Evolutionary conservation across 352 stramenopile species (phyloP).

Genomic region (Pythium coloratum): DNA sequence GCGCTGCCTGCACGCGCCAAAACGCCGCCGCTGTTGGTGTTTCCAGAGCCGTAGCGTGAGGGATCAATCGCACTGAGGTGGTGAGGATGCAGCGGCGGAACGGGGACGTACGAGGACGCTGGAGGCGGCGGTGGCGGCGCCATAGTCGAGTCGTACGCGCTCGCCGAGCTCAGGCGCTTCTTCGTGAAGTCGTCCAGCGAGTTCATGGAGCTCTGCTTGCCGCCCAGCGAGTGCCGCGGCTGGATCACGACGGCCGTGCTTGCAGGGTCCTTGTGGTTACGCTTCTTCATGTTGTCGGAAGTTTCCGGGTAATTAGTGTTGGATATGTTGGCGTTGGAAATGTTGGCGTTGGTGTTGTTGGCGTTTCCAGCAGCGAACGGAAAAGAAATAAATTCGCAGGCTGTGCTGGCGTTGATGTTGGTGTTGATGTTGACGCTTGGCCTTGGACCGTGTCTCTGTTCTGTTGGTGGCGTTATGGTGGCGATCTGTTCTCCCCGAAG

Average conservation of each 20-base stretch:
- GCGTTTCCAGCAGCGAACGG: not conserved
- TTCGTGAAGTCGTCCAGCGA: slow-evolving; percentile 14
- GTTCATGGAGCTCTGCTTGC: slow-evolving; percentile 19
- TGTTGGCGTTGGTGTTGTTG: not conserved
- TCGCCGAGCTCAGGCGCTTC: slow-evolving; percentile 25
- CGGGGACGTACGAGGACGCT: slow-evolving; percentile 9
- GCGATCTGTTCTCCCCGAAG: not conserved
- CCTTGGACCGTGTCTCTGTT: not conserved
- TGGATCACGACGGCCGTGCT: slow-evolving; percentile 34
- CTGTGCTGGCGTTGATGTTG: not conserved
- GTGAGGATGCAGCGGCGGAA: slow-evolving; percentile 28
- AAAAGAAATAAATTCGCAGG: slow-evolving; percentile 4
- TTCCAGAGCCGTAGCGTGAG: slow-evolving; percentile 2
- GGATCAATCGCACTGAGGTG: slow-evolving; percentile 25
- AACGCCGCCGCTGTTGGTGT: slow-evolving; percentile 11
- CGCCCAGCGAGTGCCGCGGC: slow-evolving; percentile 28
- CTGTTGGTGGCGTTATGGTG: slow-evolving; percentile 5
- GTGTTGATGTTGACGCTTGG: slow-evolving; percentile 1
- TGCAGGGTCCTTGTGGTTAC: slow-evolving; percentile 13
- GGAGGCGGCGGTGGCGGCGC: not conserved
- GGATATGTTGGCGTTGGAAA: not conserved
- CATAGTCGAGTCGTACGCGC: slow-evolving; percentile 7
- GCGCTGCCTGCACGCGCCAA: slow-evolving; percentile 19
- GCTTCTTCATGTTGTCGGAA: slow-evolving; percentile 23
- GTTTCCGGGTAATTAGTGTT: not conserved